phyloP scores from a whole-genome alignment of 2,329 filamentous ascomycete genomes.

The Pseudogymnoascus sp. region DNA sequence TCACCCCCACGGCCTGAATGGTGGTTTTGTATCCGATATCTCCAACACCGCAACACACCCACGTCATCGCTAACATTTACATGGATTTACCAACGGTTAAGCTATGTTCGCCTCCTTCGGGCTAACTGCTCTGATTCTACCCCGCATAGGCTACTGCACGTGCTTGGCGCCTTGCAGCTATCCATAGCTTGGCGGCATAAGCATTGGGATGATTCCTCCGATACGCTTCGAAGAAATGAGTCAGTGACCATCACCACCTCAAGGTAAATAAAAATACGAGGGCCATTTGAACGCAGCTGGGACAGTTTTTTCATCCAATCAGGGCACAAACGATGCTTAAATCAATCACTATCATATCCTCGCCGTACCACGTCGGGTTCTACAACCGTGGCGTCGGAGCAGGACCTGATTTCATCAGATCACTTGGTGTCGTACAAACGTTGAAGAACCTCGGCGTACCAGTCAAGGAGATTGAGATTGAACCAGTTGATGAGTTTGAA shows the following conservation, averaged over 20 bases:
- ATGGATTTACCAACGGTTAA: neutral
- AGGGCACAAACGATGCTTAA: neutral
- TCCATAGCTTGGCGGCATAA: neutral
- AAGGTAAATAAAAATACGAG: neutral
- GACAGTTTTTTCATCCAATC: neutral
- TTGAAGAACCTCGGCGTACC: constrained; percentile 24
- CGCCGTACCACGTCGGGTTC: constrained; percentile 36
- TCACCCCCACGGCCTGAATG: neutral
- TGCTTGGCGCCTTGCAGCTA: neutral
- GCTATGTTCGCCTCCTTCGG: neutral
- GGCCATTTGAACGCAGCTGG: neutral
- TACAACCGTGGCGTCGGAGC: constrained; percentile 33
- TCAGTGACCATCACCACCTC: neutral
- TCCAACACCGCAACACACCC: neutral
- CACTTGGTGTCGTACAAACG: constrained; percentile 24
- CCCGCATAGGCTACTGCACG: neutral
- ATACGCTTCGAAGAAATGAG: neutral
- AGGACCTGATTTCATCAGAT: constrained; percentile 31
- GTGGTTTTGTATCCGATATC: neutral
- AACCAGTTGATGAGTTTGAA: constrained; percentile 31
- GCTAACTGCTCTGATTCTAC: neutral
- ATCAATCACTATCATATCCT: constrained; percentile 33
- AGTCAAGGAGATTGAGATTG: constrained; percentile 25
- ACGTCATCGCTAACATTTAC: neutral
- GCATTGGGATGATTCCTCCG: neutral